Base-by-base conservation (phyloP, 805 yeast genomes). In the Lipomyces mesembrius region DNA sequence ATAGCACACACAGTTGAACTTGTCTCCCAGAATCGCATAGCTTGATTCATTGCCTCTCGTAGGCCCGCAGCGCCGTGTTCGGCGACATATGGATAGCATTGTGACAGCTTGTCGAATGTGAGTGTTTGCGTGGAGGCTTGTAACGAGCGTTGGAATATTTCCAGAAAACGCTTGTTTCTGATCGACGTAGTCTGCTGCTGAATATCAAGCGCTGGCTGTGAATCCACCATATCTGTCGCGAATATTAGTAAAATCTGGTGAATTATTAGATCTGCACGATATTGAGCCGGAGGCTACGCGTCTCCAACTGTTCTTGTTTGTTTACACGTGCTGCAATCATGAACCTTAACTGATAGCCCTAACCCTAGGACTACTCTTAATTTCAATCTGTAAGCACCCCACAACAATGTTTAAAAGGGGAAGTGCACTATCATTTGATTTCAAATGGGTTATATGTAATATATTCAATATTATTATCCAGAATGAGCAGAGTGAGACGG, bases 71-170 rank as follows among this genome's bases (percentile, higher is more conserved):
- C 81, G n/a, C 77, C 79, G 17, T 82, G 76, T n/a, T 74, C 63
- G 2, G 87, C 81, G 55, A 85, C 80, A 6, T 77, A 75, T 1
- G 90, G 90, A 73, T 84, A 87, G 73, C 90, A 87, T 25, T 82
- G 73, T 60, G 79, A 76, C 29, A 87, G 74, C 67, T 84, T 84
- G 14, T 86, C 88, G 64, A 81, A 76, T 29, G 82, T 80, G 52
- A 86, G 78, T 54, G 86, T 79, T 69, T 81, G 83, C 51, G 85
- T 80, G 1, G 87, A 81, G 71, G 84, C 87, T 34, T 83, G 83
- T 34, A 87, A 78, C 0, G 90, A 89, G 65, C 84, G 81, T 34
- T 80, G 78, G 61, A 85, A 81, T 5, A 86, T 86, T 63, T 83
- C 80, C 61, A 79, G 77, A 55, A 87, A 79, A 53, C 89, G 77